Evolutionary conservation across 441 rosid species (phyloP), one percentile per base, ranked within the genome.

Genomic region (Erysimum pusillum): DNA sequence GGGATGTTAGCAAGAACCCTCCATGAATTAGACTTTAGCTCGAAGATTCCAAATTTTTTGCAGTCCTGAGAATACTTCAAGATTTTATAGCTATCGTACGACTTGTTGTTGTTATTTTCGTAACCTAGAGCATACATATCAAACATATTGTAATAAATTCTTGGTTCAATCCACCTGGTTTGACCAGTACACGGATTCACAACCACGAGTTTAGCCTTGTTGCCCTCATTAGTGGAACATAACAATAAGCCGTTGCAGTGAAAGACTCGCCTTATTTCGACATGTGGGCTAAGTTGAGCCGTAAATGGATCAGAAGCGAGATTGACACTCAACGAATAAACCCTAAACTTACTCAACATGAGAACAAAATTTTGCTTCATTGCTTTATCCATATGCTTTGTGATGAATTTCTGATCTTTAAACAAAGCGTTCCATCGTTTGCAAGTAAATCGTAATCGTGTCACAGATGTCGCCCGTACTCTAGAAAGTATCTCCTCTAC

Each of bases 191-290:
- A 56, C 1, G 61, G 61, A 56, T 56, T 56, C 12, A 56, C 38
- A 56, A 56, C 12, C 39, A 56, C 1, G 20, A 56, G 39, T 7
- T 22, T 22, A 22, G 25, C 2, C 25, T 22, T 22, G 25, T 7
- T 13, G 9, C 5, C 1, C 20, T 56, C 12, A 8, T 8, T 14
- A 6, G 5, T 31, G 3, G 61, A 56, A 56, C 20, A 56, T 56
- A 56, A 32, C 38, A 56, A 56, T 4, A 56, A 7, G 61, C 61
- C 38, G 9, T 56, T 56, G n/a, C 61, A 56, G 6, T 56, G 11
- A 56, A 56, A 7, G 2, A 56, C 6, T 7, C 14, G 2, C 3
- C 20, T 7, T 31, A 56, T 31, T 1, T 31, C 11, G 5, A 56
- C 38, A 7, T 31, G 6, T 14, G 32, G 7, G 56, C 31, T 51